Percentiles rank a stretch among this genome's conserved stretches.
phyloP scores from a whole-genome alignment of 306 rosid species.

The Rosa persica region DNA sequence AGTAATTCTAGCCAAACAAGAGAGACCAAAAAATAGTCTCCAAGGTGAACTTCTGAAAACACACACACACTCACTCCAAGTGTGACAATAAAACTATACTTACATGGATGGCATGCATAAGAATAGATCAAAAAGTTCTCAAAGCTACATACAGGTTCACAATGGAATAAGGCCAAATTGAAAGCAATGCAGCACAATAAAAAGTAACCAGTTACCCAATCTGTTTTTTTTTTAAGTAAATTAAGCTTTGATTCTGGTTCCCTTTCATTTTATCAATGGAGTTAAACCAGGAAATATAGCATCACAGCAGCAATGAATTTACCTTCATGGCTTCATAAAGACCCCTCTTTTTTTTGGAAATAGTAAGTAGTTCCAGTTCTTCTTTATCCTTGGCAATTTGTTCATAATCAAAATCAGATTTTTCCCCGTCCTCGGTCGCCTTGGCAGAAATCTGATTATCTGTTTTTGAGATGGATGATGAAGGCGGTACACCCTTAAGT shows the following conservation, averaged over 20 bases:
- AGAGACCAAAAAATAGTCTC: too few relatives aligned
- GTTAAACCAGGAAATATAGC: neutral
- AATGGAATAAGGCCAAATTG: neutral
- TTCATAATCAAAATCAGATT: slow-evolving; percentile 33
- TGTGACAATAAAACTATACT: neutral
- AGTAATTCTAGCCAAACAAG: neutral
- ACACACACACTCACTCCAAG: neutral
- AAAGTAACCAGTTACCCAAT: too few relatives aligned
- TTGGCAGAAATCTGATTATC: slow-evolving; percentile 41
- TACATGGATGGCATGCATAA: neutral
- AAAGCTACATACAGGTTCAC: neutral
- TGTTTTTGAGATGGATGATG: slow-evolving; percentile 35
- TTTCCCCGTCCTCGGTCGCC: slow-evolving; percentile 41
- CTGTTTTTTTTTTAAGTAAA: neutral
- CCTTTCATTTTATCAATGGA: neutral
- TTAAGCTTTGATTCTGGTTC: neutral
- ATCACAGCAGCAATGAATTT: neutral
- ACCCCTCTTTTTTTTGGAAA: slow-evolving; percentile 63
- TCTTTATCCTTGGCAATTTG: slow-evolving; percentile 40
- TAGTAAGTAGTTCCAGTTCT: slow-evolving; percentile 34
- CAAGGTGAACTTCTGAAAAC: too few relatives aligned
- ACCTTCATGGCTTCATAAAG: slow-evolving; percentile 71
- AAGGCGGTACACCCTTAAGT: slow-evolving; percentile 45
- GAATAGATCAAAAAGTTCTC: neutral
- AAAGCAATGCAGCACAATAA: neutral